A percentile compares a stretch with the other conserved stretches of the same genome.
Conservation (phyloP, 495 filamentous ascomycete genomes). For the Aspergillus mulundensis region DNA sequence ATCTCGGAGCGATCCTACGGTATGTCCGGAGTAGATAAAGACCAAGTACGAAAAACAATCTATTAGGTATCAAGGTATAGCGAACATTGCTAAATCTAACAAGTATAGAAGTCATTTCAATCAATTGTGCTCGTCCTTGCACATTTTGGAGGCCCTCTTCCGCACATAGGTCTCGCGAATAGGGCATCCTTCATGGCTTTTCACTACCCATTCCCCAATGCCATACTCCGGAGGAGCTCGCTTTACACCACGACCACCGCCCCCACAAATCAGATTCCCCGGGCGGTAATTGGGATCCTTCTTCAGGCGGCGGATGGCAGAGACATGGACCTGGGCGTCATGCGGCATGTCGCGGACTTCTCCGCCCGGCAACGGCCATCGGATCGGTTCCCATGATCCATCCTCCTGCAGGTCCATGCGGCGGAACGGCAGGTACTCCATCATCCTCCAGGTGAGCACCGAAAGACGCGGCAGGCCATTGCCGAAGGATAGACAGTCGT, state of each 20-base stretch:
- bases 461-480: conserved; percentile 56
- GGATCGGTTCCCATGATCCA: conserved; percentile 76
- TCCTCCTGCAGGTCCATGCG: conserved; percentile 74
- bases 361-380: conserved; percentile 75
- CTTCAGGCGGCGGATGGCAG: conserved; percentile 70
- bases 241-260: conserved; percentile 67
- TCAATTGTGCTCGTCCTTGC: conserved; percentile 11
- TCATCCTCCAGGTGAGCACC: conserved; percentile 72
- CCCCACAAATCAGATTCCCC: conserved; percentile 61
- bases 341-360: conserved; percentile 78
- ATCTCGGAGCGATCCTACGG: not conserved
- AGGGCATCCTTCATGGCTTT: conserved; percentile 57
- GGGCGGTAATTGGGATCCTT: conserved; percentile 37
- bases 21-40: too few relatives aligned
- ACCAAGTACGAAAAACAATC: not conserved
- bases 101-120: not conserved
- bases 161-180: conserved; percentile 61
- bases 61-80: not conserved
- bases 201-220: conserved; percentile 70
- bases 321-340: conserved; percentile 66
- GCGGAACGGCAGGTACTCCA: conserved; percentile 83
- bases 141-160: conserved; percentile 27
- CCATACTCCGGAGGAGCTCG: conserved; percentile 57
- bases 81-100: not conserved
- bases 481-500: conserved; percentile 69